phyloP scores from a whole-genome alignment of 257 asterid genomes.

The Osmanthus fragrans region DNA sequence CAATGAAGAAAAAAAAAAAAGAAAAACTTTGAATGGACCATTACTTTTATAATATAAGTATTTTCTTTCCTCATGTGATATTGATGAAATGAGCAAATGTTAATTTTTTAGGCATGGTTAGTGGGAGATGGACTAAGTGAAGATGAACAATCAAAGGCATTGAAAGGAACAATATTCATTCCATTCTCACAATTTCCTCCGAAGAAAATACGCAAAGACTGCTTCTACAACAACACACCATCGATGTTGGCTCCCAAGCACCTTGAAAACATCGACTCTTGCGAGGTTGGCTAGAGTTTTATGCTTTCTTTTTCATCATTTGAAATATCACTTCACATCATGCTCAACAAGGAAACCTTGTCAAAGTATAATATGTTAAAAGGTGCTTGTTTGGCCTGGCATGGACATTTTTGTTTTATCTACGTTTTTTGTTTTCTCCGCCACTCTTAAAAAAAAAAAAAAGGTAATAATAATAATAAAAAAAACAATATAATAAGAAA shows the following conservation, averaged over 20 bases:
- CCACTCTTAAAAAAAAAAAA: neutral
- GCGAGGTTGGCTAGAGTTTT: slow-evolving; percentile 39
- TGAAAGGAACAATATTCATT: slow-evolving; percentile 42
- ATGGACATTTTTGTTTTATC: neutral
- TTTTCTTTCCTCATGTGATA: neutral
- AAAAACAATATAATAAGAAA: too few relatives aligned
- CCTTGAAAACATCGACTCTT: slow-evolving; percentile 41
- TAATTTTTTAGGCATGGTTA: slow-evolving; percentile 32
- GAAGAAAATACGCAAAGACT: slow-evolving; percentile 35
- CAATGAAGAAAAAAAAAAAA: too few relatives aligned
- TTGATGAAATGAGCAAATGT: neutral
- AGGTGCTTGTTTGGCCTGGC: too few relatives aligned
- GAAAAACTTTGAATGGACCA: too few relatives aligned
- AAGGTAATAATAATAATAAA: too few relatives aligned
- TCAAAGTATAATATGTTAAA: too few relatives aligned
- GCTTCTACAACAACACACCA: slow-evolving; percentile 37
- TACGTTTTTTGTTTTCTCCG: neutral
- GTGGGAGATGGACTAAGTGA: slow-evolving; percentile 38
- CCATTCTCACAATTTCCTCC: slow-evolving; percentile 49
- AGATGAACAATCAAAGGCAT: slow-evolving; percentile 37
- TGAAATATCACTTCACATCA: neutral
- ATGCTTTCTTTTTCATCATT: neutral
- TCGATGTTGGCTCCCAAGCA: slow-evolving; percentile 43
- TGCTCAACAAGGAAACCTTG: neutral
- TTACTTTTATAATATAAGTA: too few relatives aligned